Base-by-base conservation (phyloP, 73 alveolate genomes). In the Blepharisma stoltei region DNA sequence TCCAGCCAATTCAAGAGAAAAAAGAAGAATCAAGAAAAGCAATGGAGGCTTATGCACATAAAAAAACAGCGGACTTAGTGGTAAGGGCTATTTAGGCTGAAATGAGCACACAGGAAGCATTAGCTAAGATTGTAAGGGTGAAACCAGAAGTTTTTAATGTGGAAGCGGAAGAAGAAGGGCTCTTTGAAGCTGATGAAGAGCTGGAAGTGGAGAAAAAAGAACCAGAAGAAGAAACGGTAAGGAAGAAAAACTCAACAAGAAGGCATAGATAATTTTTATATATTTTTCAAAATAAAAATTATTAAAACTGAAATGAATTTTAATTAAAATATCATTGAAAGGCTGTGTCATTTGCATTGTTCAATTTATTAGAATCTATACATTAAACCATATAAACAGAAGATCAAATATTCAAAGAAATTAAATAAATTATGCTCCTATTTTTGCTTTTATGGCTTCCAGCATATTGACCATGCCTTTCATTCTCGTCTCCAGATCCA, bases 31-130 rank as follows among this genome's bases (percentile, higher is more conserved):
- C 32, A 1, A n/a, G 11, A 43, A 46, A 43, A 43, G 41, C 41
- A 7, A 69, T 69, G 11, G 79, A 69, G 27, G 14, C 23, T 3
- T 60, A 60, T 25, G 65, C 67, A 44, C 23, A 43, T 69, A 69
- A 69, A 43, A 69, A 69, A 4, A 46, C 67, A 37, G n/a, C 54
- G 0, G 79, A 69, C 2, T 52, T n/a, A 3, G 18, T 52, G 23
- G 18, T n/a, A 20, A 20, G 0, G 3, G 2, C 0, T n/a, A 14
- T 52, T 52, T n/a, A 52, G 18, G 23, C 23, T n/a, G 67, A 69
- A 69, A 69, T 69, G 65, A 69, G 55, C 41, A 69, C 55, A 18
- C 32, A 46, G 27, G 79, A 60, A 14, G 73, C 73, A 18, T 60
- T 60, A 2, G 9, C 71, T 3, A 69, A 69, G 27, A 44, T 69